phyloP scores from a whole-genome alignment of 306 rosid species.

The Herpetospermum pedunculosum region DNA sequence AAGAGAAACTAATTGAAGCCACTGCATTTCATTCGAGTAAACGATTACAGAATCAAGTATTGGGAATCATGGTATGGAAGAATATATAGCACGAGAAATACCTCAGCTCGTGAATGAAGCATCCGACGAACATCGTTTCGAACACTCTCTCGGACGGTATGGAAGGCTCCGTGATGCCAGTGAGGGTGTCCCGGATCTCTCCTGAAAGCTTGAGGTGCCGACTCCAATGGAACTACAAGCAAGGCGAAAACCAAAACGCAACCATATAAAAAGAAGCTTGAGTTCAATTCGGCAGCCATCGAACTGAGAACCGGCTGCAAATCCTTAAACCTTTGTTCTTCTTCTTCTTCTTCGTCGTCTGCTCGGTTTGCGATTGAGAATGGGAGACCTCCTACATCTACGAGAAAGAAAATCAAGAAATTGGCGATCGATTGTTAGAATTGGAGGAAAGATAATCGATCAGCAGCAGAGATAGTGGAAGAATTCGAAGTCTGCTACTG shows the following conservation, averaged over 20 bases:
- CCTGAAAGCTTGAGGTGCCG: conserved; percentile 68
- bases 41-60: not conserved
- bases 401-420: not conserved
- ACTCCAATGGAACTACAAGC: conserved; percentile 42
- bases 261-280: conserved; percentile 9
- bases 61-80: not conserved
- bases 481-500: not conserved
- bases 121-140: conserved; percentile 85
- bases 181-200: conserved; percentile 65
- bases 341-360: not conserved
- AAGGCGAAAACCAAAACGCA: conserved; percentile 24
- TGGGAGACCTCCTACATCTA: not conserved
- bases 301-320: conserved; percentile 13
- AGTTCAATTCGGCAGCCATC: conserved; percentile 18
- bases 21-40: conserved; percentile 1
- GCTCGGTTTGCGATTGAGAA: not conserved
- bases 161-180: conserved; percentile 98
- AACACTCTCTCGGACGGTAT: conserved; percentile 61
- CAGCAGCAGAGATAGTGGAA: not conserved
- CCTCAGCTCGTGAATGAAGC: conserved; percentile 99
- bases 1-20: not conserved
- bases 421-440: not conserved
- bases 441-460: not conserved
- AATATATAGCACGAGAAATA: conserved; percentile 1
- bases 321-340: not conserved